Percentiles rank a stretch among this genome's conserved stretches.
phyloP scores from a whole-genome alignment of 2,329 filamentous ascomycete genomes.

The Paraphaeosphaeria sporulosa region DNA sequence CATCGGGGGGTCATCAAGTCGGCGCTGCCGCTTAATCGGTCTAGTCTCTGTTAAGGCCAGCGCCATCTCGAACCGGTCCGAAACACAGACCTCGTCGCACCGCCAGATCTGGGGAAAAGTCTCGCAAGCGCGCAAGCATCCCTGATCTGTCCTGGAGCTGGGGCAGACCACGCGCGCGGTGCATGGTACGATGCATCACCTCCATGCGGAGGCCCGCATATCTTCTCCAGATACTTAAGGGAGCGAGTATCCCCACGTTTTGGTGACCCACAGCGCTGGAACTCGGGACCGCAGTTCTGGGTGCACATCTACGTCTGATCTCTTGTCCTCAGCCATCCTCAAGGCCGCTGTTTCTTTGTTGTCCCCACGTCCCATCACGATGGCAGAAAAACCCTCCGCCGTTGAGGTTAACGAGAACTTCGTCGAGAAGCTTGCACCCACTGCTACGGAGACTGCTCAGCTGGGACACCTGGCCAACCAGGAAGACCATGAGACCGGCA shows the following conservation, averaged over 20 bases:
- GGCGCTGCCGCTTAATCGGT: neutral
- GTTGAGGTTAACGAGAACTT: conserved; percentile 27
- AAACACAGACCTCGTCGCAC: neutral
- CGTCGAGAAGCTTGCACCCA: conserved; percentile 18
- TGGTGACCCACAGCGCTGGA: conserved; percentile 8
- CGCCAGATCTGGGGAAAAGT: conserved; percentile 13
- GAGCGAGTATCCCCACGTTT: neutral
- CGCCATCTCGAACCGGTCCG: neutral
- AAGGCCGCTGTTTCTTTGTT: no score
- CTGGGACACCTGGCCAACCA: conserved; percentile 30
- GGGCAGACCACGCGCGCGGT: neutral
- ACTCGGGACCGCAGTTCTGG: neutral
- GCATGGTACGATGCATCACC: neutral
- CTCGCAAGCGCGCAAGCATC: conserved; percentile 5
- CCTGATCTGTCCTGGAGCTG: neutral
- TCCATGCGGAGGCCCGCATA: conserved; percentile 5
- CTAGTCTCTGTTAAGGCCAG: conserved; percentile 2
- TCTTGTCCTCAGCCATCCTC: no score
- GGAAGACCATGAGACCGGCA: conserved; percentile 32
- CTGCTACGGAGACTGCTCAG: conserved; percentile 17
- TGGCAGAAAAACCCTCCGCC: conserved; percentile 15
- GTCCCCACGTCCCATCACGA: conserved; percentile 3
- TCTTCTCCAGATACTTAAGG: conserved; percentile 10
- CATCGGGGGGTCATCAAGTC: neutral
- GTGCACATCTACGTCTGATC: neutral